Conservation (phyloP, 2,329 filamentous ascomycete genomes). For the Lizonia empirigonia region DNA sequence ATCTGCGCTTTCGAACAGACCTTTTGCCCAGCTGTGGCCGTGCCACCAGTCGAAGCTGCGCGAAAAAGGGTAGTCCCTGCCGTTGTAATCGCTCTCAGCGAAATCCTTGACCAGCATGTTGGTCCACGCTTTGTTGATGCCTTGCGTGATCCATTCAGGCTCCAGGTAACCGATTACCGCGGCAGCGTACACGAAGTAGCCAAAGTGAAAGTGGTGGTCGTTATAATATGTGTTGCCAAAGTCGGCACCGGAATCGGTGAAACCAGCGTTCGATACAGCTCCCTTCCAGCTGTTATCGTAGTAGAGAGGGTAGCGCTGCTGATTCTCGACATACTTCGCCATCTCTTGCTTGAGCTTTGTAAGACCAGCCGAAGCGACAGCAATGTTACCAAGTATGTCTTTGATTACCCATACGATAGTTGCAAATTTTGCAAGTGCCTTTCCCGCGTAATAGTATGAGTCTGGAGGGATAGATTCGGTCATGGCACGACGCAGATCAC, state of each 20-base stretch:
- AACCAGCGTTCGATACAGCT: slow-evolving; percentile 77
- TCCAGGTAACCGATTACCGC: slow-evolving; percentile 83
- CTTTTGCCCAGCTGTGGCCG: slow-evolving; percentile 92
- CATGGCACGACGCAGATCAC: slow-evolving; percentile 79
- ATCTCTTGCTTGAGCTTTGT: slow-evolving; percentile 55
- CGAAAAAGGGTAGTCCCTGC: slow-evolving; percentile 71
- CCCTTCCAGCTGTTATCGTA: slow-evolving; percentile 75
- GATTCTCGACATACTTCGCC: slow-evolving; percentile 54
- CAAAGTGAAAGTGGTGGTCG: slow-evolving; percentile 69
- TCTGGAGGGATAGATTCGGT: slow-evolving; percentile 72
- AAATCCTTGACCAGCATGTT: slow-evolving; percentile 83
- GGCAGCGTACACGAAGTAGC: slow-evolving; percentile 87
- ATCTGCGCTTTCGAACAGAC: slow-evolving; percentile 71
- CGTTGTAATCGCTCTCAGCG: slow-evolving; percentile 77
- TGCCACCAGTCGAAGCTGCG: slow-evolving; percentile 93
- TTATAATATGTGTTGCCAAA: slow-evolving; percentile 87
- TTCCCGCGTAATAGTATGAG: slow-evolving; percentile 94
- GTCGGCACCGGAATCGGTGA: slow-evolving; percentile 73
- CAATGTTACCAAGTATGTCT: slow-evolving; percentile 64
- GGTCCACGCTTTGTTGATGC: slow-evolving; percentile 76
- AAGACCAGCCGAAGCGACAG: slow-evolving; percentile 55
- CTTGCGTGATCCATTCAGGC: slow-evolving; percentile 67
- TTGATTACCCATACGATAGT: slow-evolving; percentile 54
- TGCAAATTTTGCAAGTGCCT: slow-evolving; percentile 51
- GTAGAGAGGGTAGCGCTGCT: slow-evolving; percentile 56